Evolutionary conservation across 225 moss, liverwort and hornwort species (phyloP), one percentile per base, ranked within the genome.

Genomic region (Asterella californica): DNA sequence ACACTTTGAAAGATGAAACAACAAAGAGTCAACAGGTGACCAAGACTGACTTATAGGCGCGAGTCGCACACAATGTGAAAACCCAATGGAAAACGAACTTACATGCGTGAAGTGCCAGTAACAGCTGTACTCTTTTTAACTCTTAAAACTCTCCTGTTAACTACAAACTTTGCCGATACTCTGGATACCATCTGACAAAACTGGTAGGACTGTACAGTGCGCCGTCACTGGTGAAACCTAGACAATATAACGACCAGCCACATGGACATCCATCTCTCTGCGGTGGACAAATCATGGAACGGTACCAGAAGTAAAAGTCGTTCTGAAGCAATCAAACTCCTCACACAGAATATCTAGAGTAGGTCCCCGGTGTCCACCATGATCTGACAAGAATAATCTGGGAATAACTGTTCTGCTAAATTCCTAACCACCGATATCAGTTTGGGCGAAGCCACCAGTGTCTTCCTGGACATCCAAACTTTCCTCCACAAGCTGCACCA

Each of bases 401-500:
- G 17, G 4, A 0, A 50, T 29, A 72, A 10, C 72, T 29, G 48
- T 25, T 29, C 72, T 47, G 7, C 6, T 25, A 32, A 74, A 74
- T 53, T 1, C 32, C 22, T 21, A 74, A 6, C 19, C 73, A 45
- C 5, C 27, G 34, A 33, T 11, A 46, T 57, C 10, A 75, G 34
- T 36, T 75, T 75, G 34, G 6, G 37, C 75, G 37, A 75, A 36
- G 19, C 55, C 75, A 62, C 77, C 72, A 24, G 25, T 48, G 72
- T 72, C 77, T 77, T 77, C 62, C 22, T 25, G 10, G 29, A 15
- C 61, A 62, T 76, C 76, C 36, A 85, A 19, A 76, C 74, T 79
- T 63, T 50, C 81, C 52, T 85, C 78, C 2, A 85, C 75, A 48
- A 85, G 75, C 84, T 84, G 84, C 27, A 63, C 21, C 60, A 70